Evolutionary conservation across 2,329 filamentous ascomycete species (phyloP), one percentile per base, ranked within the genome.

Genomic region (Lachnellula arida): DNA sequence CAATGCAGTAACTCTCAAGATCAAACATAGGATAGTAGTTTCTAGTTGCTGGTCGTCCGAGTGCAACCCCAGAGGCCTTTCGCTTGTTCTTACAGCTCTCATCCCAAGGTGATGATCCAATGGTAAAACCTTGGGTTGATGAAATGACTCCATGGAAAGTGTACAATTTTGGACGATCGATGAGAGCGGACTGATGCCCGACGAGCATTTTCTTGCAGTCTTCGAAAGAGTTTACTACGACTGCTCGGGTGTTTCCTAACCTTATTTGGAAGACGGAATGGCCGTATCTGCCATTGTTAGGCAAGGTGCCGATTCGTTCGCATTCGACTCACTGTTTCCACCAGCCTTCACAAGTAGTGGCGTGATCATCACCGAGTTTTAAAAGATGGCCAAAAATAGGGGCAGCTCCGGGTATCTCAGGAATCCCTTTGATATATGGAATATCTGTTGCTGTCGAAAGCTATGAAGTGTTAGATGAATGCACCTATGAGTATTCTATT

Each of bases 101-200:
- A 59, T 92, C 88, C 86, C 89, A 94, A 0, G 89, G 89, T 0
- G 88, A 91, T 0, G 89, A 91, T 1, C 89, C 89, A 58, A 94
- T 91, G 0, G 89, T 93, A 71, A 91, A 88, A 6, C 88, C 88
- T 79, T 83, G 1, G 87, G 76, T 78, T 12, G 69, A 73, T 61
- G 73, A 76, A 15, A 81, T 79, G 49, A 81, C 70, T 2, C 76
- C 77, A 58, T 81, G 79, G 65, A 81, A 81, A 0, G 78, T 81
- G 60, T 78, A 80, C 1, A 80, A 68, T 34, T 72, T 80, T 0
- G 77, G 77, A 0, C 76, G 70, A 59, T 78, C 75, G 39, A 80
- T 79, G 7, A 79, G 65, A 3, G 78, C 78, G 22, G 75, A 75
- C 55, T 79, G 76, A 55, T 80, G 72, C 2, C 72, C 74, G 4